Evolutionary conservation across 352 stramenopile species (phyloP), one percentile per base, ranked within the genome.

Genomic region (Pythium rishiriense): DNA sequence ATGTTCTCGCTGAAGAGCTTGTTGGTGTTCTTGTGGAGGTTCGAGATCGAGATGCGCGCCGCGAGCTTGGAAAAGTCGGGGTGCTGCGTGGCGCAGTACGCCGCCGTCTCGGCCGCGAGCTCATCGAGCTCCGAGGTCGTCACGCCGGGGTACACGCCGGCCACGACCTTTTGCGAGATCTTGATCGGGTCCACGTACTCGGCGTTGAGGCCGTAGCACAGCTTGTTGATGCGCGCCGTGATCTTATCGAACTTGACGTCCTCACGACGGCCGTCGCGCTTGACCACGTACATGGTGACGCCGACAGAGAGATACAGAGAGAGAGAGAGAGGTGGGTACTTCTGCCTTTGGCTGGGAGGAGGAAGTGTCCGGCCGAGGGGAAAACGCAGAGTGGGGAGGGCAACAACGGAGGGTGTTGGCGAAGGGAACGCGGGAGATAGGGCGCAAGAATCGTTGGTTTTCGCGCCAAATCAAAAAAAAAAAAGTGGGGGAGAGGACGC

Each of bases 1-100:
- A 98, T 95, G 61, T 96, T 96, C 50, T 98, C 89, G 14, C 83
- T 93, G 74, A 98, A 99, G n/a, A 88, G 79, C 69, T 98, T 97
- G 68, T 89, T 93, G 17, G 98, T 99, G 77, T 98, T 98, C 83
- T 99, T 99, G 87, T 99, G 98, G 35, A 99, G 74, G 79, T 99
- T 99, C 14, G 95, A 99, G 26, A 99, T 95, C 25, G 95, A 95
- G 74, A 99, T 99, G 52, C 97, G 92, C 24, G 97, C 97, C 14
- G 98, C 98, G 25, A 99, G 85, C 70, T 98, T 97, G 62, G 93
- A 98, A 70, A 98, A 99, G 78, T 99, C 98, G 10, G 97, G 97
- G 77, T 99, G 97, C 70, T 99, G 92, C 22, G 97, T 99, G 25
- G 92, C 81, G 66, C 97, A 96, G 64, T 98, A 99, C 21, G 98